Evolutionary conservation across 1,284 basidiomycete species (phyloP), one percentile per base, ranked within the genome.

Genomic region (Moesziomyces globuligerus): DNA sequence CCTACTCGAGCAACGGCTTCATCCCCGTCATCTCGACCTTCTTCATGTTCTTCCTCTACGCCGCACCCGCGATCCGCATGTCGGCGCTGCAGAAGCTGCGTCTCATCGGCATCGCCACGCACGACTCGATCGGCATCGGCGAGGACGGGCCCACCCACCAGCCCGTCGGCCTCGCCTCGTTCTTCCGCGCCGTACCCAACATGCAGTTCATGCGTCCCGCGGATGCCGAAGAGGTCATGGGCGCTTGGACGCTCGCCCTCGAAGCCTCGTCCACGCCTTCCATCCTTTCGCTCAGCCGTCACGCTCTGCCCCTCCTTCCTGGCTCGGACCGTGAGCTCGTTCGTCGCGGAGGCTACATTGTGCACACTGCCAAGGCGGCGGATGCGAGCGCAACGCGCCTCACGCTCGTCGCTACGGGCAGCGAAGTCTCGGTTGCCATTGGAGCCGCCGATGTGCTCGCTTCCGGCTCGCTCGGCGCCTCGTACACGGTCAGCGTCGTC

Each of bases 91-190:
- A 90, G 80, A 87, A 89, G 79, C 90, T 92, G 83, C 91, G 90
- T 72, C 91, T 94, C 64, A 91, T 93, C 83, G 93, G 91, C 90
- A 89, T 93, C 67, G 91, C 90, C 87, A 83, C 85, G 86, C 89
- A 79, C 56, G 73, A 69, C 46, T 70, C 67, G 25, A 43, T 81
- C 46, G 74, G 78, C 44, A 69, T 83, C 13, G 83, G 92, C 67
- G 94, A 96, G 84, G 94, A 96, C 77, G 94, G 94, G 40, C 94
- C 94, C 44, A 96, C 94, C 40, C 94, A 96, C 83, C 93, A 96
- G 84, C 93, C 93, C 53, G 86, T 94, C 54, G 94, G 95, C 85
- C 91, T 91, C 34, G 91, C 88, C 58, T 89, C 88, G 48, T 90
- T 90, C 84, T 86, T 95, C 82, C 91, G 93, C 72, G 90, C 93